Percentiles rank a stretch among this genome's conserved stretches.
These are phyloP conservation scores for Sclerotinia glacialis DNA, from an alignment of 2,329 filamentous ascomycete genomes.

Conservation along the genomic window DNA sequence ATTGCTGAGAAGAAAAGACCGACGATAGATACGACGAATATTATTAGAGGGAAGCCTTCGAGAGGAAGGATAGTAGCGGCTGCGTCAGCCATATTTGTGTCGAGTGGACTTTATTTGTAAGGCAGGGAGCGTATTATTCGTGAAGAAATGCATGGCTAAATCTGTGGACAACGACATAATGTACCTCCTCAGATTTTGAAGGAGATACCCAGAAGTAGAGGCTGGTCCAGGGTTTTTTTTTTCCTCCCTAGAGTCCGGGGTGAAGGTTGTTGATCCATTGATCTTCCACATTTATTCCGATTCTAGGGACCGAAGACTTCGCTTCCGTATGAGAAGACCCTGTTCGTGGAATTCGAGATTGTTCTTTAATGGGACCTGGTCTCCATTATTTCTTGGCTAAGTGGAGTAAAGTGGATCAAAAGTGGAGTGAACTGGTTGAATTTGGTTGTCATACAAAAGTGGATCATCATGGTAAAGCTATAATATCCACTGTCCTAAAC, in stretches of 20 bases:
- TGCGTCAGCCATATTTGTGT: not conserved
- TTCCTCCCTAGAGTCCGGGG: too few relatives aligned
- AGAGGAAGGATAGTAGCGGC: not conserved
- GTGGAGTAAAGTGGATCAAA: too few relatives aligned
- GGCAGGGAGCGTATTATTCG: not conserved
- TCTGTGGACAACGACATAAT: not conserved
- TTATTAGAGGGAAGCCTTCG: conserved; percentile 1
- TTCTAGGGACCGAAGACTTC: not conserved
- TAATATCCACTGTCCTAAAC: too few relatives aligned
- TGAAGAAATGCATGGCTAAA: not conserved
- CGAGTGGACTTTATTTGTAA: not conserved
- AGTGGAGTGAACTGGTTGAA: not conserved
- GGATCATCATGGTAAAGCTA: too few relatives aligned
- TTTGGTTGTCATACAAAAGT: too few relatives aligned
- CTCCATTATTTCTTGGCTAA: not conserved
- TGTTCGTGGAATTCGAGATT: not conserved
- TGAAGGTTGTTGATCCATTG: not conserved
- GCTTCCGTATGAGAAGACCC: not conserved
- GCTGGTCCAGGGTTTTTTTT: too few relatives aligned
- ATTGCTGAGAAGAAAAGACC: not conserved
- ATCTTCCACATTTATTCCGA: not conserved
- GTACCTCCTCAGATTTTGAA: not conserved
- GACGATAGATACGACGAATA: conserved; percentile 6
- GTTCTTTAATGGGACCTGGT: not conserved
- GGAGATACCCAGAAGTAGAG: not conserved